Conservation (phyloP, 2,329 filamentous ascomycete species). For the Corynespora cassiicola region DNA sequence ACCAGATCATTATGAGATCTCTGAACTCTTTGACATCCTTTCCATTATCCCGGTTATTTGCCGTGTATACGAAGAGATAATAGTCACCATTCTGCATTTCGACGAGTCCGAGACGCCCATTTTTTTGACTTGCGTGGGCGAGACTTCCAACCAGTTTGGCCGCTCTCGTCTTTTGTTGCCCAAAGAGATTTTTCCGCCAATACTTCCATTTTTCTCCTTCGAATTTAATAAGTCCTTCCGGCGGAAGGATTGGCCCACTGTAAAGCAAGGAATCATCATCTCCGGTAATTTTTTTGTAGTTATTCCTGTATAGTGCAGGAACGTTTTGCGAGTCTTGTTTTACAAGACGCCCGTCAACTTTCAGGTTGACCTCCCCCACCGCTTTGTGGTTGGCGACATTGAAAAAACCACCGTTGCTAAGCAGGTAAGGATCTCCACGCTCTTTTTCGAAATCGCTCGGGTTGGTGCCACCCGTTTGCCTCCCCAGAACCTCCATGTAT, state of each 20-base stretch:
- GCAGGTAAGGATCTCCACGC: no score
- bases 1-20: neutral
- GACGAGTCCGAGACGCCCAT: neutral
- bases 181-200: neutral
- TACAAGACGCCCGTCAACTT: no score
- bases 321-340: no score
- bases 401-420: conserved; percentile 1
- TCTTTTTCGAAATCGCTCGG: no score
- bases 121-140: neutral
- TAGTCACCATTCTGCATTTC: neutral
- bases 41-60: neutral
- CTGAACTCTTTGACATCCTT: neutral
- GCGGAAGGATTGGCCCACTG: neutral
- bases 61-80: conserved; percentile 2
- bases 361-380: no score
- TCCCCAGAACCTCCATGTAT: conserved; percentile 1
- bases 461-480: no score
- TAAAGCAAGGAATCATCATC: neutral
- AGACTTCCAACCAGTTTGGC: neutral
- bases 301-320: no score
- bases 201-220: neutral
- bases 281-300: neutral
- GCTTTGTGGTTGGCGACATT: no score
- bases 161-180: neutral
- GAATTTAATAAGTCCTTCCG: neutral